Evolutionary conservation across 2,329 filamentous ascomycete genomes (phyloP).

Genomic region (Pyricularia sp.): DNA sequence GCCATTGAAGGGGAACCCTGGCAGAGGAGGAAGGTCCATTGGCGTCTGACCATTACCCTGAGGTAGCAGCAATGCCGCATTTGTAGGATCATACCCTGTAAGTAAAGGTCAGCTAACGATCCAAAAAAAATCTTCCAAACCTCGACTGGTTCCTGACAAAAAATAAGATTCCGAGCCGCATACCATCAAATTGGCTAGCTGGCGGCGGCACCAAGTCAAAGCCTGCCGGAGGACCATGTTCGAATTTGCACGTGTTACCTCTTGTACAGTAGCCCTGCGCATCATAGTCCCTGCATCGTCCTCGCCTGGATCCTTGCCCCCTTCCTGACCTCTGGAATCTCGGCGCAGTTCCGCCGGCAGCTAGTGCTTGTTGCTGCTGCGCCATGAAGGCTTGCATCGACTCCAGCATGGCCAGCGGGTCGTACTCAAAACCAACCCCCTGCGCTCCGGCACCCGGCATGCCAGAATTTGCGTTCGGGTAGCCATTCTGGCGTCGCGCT

Average conservation of each 20-base stretch:
- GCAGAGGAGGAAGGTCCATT: background rate
- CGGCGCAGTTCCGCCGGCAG: constrained; percentile 19
- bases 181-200: background rate
- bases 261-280: constrained; percentile 58
- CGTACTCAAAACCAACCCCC: background rate
- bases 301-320: constrained; percentile 19
- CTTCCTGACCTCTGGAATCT: constrained; percentile 14
- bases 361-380: background rate
- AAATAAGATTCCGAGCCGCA: background rate
- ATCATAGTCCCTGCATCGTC: constrained; percentile 57
- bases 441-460: background rate
- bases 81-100: constrained; percentile 46
- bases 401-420: background rate
- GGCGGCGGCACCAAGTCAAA: background rate
- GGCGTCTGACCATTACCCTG: constrained; percentile 4
- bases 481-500: constrained; percentile 36
- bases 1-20: constrained; percentile 1
- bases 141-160: background rate
- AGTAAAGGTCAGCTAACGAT: constrained; percentile 3
- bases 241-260: constrained; percentile 53
- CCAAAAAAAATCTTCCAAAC: constrained; percentile 4
- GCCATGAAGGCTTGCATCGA: background rate
- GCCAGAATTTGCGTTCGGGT: constrained; percentile 8
- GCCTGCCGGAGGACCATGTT: constrained; percentile 37
- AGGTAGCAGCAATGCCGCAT: constrained; percentile 23